Evolutionary conservation across 805 yeast genomes (phyloP).

Genomic region (Candida sphagnicola): DNA sequence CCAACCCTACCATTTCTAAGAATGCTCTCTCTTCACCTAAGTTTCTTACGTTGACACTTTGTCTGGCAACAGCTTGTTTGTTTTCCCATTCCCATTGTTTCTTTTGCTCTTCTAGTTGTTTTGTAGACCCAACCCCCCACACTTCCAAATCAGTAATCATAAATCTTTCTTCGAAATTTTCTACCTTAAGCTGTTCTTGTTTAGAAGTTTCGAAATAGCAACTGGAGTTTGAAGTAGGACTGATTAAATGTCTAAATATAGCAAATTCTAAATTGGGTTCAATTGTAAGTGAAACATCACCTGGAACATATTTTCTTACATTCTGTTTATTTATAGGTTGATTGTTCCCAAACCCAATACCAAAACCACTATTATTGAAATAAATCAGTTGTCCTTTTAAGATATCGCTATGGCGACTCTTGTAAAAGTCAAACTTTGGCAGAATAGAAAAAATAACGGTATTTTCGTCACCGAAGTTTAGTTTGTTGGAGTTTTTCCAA

Average conservation of each 20-base stretch:
- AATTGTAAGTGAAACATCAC: constrained; percentile 74
- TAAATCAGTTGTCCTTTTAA: constrained; percentile 43
- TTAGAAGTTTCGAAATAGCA: constrained; percentile 24
- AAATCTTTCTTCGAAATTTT: constrained; percentile 64
- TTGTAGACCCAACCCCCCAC: constrained; percentile 85
- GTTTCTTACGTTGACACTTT: constrained; percentile 59
- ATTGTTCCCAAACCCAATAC: constrained; percentile 73
- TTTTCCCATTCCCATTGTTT: constrained; percentile 91
- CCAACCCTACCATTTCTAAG: constrained; percentile 74
- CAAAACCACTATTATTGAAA: constrained; percentile 72
- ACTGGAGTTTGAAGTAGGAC: constrained; percentile 14
- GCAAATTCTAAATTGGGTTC: constrained; percentile 81
- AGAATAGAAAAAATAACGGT: constrained; percentile 61
- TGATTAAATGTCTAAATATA: constrained; percentile 64
- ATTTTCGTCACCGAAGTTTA: constrained; percentile 61
- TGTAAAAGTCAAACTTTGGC: constrained; percentile 59
- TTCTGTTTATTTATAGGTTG: constrained; percentile 57
- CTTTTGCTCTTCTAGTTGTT: constrained; percentile 72
- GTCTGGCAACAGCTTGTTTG: constrained; percentile 75
- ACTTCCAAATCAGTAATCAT: constrained; percentile 76
- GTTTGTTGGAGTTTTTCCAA: constrained; percentile 74
- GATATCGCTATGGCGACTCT: constrained; percentile 26
- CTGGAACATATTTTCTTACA: constrained; percentile 52
- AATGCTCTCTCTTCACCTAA: constrained; percentile 82
- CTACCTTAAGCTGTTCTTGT: constrained; percentile 11